These are phyloP conservation scores for Graphiopsis chlorocephala DNA, from an alignment of 2,329 filamentous ascomycete species.

Conservation along the genomic window DNA sequence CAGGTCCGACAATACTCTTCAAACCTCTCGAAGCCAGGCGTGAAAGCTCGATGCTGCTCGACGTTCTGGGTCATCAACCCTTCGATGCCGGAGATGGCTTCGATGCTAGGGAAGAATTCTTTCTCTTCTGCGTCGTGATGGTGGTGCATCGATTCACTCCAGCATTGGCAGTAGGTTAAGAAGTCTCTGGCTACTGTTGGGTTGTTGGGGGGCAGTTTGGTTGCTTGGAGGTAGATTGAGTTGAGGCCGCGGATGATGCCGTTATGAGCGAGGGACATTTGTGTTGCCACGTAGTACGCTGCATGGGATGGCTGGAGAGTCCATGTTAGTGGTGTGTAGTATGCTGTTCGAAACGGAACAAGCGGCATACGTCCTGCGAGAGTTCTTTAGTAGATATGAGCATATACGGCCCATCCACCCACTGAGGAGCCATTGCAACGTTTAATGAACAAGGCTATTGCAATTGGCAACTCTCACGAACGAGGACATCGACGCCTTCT, in stretches of 20 bases:
- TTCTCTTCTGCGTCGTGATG: constrained; percentile 36
- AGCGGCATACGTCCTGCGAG: constrained; percentile 26
- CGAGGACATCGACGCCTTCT: neutral
- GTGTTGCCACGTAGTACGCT: constrained; percentile 35
- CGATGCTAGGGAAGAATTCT: constrained; percentile 34
- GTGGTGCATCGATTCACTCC: constrained; percentile 33
- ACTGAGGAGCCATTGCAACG: constrained; percentile 20
- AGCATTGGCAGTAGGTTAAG: constrained; percentile 32
- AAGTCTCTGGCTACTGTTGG: constrained; percentile 28
- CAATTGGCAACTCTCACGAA: neutral
- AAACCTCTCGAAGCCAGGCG: constrained; percentile 29
- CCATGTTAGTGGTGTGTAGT: constrained; percentile 15
- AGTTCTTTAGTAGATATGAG: constrained; percentile 29
- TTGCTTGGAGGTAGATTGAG: constrained; percentile 35
- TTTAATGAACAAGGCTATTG: neutral
- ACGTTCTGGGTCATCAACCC: constrained; percentile 35
- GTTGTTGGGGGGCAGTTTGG: constrained; percentile 25
- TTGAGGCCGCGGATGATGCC: constrained; percentile 38
- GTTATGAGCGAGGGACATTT: constrained; percentile 39
- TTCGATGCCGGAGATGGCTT: constrained; percentile 26
- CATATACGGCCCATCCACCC: constrained; percentile 30
- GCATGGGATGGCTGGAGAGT: constrained; percentile 29
- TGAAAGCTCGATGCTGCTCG: constrained; percentile 35
- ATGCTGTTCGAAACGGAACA: neutral
- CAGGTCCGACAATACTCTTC: constrained; percentile 27